These are phyloP conservation scores for Mycena alexandri DNA, from an alignment of 768 basidiomycete genomes.

Conservation along the genomic window DNA sequence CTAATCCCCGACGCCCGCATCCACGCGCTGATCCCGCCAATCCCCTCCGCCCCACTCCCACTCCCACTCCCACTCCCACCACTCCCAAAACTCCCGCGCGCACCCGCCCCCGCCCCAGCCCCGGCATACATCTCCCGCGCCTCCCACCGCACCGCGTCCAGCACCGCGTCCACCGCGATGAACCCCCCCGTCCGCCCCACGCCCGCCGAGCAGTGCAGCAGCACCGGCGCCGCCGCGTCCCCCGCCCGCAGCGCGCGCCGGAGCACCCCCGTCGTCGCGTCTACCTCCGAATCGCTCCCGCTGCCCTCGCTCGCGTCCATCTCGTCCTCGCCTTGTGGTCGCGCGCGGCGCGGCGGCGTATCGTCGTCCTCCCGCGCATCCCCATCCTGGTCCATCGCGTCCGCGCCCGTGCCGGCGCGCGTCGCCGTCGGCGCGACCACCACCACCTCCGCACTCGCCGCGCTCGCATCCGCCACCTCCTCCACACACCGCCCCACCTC, in stretches of 20 bases:
- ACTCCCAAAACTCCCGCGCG: neutral
- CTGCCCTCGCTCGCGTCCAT: slow-evolving; percentile 1
- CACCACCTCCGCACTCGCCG: slow-evolving; percentile 3
- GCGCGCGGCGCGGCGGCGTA: no score
- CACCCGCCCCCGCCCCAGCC: neutral
- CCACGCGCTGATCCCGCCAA: slow-evolving; percentile 21
- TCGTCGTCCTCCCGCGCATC: neutral
- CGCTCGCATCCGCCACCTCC: slow-evolving; percentile 41
- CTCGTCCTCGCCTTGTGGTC: neutral
- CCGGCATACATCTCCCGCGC: slow-evolving; percentile 46
- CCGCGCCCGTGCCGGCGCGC: neutral
- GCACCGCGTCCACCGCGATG: slow-evolving; percentile 88
- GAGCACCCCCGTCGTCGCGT: slow-evolving; percentile 68
- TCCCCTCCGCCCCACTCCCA: slow-evolving; percentile 17
- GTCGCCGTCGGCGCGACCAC: neutral
- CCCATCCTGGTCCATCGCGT: slow-evolving; percentile 1
- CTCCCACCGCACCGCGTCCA: slow-evolving; percentile 80
- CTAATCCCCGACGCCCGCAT: slow-evolving; percentile 24
- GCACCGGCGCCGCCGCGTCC: slow-evolving; percentile 73
- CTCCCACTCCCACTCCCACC: slow-evolving; percentile 2
- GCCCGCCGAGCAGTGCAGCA: slow-evolving; percentile 94
- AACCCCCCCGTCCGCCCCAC: slow-evolving; percentile 96
- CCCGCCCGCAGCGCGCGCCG: slow-evolving; percentile 59
- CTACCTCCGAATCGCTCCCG: slow-evolving; percentile 54
- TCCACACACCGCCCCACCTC: slow-evolving; percentile 68